Evolutionary conservation across 2,329 filamentous ascomycete species (phyloP), one percentile per base, ranked within the genome.

Genomic region (Fusarium siculi): DNA sequence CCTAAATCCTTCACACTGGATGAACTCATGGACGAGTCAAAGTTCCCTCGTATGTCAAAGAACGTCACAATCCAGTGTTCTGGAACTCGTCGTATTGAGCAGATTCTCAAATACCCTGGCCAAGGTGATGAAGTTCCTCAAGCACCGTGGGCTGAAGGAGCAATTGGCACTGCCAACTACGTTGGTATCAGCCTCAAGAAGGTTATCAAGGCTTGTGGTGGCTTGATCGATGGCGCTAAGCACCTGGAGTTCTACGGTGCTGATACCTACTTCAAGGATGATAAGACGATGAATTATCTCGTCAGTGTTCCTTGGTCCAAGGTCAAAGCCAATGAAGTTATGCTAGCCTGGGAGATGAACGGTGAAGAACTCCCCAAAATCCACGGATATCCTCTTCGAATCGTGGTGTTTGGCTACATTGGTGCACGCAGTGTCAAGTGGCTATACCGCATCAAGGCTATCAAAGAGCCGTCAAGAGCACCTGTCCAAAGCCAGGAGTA

Each of bases 291-390:
- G 82, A 93, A 93, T 79, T 94, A 93, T 74, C 84, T 88, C 25
- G 90, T 93, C 53, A 89, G 86, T 19, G 89, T 93, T 0, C 92
- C 92, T 0, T 91, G 87, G 83, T 86, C 87, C 11, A 93, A 93
- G 79, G 91, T 93, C 52, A 91, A 90, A 72, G 81, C 85, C 14
- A 87, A 92, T 70, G 90, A 93, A 75, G 91, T 93, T 0, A 83
- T 93, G 55, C 84, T 93, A 0, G 89, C 88, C 0, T 93, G 90
- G 90, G 89, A 92, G 75, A 93, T 93, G 91, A 93, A 93, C 71
- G 91, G 88, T 9, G 83, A 91, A 68, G 85, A 85, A 0, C 82
- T 93, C 0, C 91, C 91, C 0, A 85, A 84, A 16, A 92, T 93
- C 66, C 92, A 93, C 67, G 91, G 91, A 0, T 90, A 85, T 30